Base-by-base conservation (phyloP, 2,329 filamentous ascomycete species). In the Epichloe aotearoae region DNA sequence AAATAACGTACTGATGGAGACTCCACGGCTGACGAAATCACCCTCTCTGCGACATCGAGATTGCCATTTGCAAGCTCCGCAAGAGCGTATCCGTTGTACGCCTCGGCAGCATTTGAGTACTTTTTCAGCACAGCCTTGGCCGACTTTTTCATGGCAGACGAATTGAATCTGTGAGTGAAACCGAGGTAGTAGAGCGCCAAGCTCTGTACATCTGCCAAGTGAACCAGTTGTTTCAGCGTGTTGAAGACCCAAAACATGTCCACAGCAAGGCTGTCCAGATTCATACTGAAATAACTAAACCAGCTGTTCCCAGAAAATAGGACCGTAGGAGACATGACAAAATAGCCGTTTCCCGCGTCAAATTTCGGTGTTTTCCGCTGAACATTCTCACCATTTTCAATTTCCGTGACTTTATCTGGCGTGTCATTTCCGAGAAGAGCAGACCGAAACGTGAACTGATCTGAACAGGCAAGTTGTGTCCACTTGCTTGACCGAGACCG, bases 21-120 rank as follows among this genome's bases (percentile, higher is more conserved):
- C 33, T 59, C 52, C 3, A 88, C 69, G 2, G 87, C 83, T 1
- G 84, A 83, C 1, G 73, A 64, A 58, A 91, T 77, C 0, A 93
- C 81, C 48, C 79, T 80, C 20, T 73, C 68, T 4, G 84, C 82
- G 46, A 79, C 69, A 1, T 77, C 72, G 1, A 62, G 57, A 23
- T 84, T 82, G 0, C 74, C 78, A 33, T 74, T 75, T 1, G 71
- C 69, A 56, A 68, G 73, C 64, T 95, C 87, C 3, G 88, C 79
- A 14, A 88, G 67, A 0, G 84, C 87, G 60, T 91, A 95, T 0
- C 82, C 80, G 57, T 88, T 85, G 66, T 94, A 96, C 0, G 96
- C 70, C 12, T 73, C 70, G 3, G 86, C 63, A 57, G 80, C 84
- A 1, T 78, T 72, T 0, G 82, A 72, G 50, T 79, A 77, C 46